Evolutionary conservation across 2,329 filamentous ascomycete species (phyloP).

Genomic region (Epichloe sp.): DNA sequence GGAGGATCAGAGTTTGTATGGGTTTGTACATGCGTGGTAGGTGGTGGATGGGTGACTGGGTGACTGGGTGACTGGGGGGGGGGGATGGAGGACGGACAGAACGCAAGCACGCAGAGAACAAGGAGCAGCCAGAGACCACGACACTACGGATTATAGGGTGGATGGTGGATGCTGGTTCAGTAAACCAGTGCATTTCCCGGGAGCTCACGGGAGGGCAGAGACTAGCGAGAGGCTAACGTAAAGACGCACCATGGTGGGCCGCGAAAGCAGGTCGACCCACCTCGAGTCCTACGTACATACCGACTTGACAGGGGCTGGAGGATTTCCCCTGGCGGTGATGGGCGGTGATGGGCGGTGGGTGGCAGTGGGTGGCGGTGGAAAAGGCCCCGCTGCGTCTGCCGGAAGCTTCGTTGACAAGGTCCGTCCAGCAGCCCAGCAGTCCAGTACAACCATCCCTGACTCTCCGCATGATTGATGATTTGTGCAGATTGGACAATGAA

Average conservation of each 20-base stretch:
- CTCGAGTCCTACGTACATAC: background rate
- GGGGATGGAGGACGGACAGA: background rate
- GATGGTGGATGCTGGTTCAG: too few species aligned
- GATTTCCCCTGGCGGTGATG: background rate
- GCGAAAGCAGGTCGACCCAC: background rate
- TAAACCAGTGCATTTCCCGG: too few species aligned
- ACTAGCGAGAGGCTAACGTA: too few species aligned
- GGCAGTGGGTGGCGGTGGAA: background rate
- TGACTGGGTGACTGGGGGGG: background rate
- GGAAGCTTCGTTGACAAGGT: background rate
- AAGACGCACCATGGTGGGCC: slow-evolving; percentile 1
- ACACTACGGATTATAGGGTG: too few species aligned
- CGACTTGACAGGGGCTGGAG: background rate
- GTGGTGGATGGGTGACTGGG: background rate
- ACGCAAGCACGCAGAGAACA: background rate
- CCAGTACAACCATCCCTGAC: too few species aligned
- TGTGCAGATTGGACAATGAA: too few species aligned
- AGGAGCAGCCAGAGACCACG: background rate
- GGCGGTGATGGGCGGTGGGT: background rate
- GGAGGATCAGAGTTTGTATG: slow-evolving; percentile 8
- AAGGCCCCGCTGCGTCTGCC: background rate
- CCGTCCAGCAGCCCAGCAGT: background rate
- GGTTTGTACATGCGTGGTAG: slow-evolving; percentile 4
- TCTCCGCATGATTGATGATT: too few species aligned
- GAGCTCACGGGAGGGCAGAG: background rate